Evolutionary conservation across 2,329 filamentous ascomycete genomes (phyloP).

Genomic region (Colletotrichum cuscutae): DNA sequence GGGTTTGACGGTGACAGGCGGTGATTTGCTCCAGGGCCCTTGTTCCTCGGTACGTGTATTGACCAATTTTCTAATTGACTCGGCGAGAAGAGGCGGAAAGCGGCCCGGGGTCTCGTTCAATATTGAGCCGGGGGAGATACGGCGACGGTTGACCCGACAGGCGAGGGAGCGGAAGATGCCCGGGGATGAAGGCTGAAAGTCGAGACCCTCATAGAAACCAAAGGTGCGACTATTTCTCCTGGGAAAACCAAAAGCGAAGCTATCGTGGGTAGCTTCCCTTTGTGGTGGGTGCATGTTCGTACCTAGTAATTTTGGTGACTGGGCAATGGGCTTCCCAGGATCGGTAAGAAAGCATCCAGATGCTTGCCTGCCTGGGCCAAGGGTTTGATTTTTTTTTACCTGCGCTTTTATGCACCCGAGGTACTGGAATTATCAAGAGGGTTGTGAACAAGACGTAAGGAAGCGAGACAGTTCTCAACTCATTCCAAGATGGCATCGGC

Average conservation of each 20-base stretch:
- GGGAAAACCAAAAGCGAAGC: no score
- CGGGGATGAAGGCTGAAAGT: no score
- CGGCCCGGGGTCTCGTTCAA: neutral
- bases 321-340: no score
- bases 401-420: no score
- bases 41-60: neutral
- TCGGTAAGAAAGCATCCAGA: no score
- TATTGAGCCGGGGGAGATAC: neutral
- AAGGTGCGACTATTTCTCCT: no score
- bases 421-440: neutral
- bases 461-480: neutral
- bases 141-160: neutral
- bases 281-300: no score
- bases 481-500: neutral
- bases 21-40: constrained; percentile 4
- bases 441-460: neutral
- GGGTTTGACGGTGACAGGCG: neutral
- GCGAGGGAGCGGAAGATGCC: neutral
- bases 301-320: no score
- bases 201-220: no score
- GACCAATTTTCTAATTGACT: neutral
- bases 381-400: no score
- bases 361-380: no score
- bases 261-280: no score
- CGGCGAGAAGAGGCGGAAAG: neutral